Percentiles rank a stretch among this genome's conserved stretches.
Conservation (phyloP, 169 alveolate genomes). For the Plasmodium blacklocki region DNA sequence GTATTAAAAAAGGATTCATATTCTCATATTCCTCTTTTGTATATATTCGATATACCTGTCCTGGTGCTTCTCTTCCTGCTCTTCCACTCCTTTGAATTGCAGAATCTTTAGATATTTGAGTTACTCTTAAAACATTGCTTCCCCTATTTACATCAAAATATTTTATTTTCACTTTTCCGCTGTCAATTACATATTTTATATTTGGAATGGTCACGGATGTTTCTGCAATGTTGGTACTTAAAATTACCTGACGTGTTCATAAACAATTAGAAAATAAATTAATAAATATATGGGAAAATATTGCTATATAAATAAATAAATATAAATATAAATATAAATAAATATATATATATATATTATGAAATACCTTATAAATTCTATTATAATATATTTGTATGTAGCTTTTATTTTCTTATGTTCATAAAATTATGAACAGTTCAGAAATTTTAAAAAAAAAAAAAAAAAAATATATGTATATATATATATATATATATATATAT, state of each 20-base stretch:
- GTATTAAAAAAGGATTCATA: slow-evolving; percentile 86
- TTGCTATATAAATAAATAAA: background rate
- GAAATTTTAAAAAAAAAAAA: background rate
- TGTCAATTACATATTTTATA: slow-evolving; percentile 93
- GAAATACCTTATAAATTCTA: no score
- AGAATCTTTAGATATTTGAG: slow-evolving; percentile 92
- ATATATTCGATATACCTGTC: slow-evolving; percentile 94
- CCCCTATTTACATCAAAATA: slow-evolving; percentile 88
- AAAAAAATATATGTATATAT: background rate
- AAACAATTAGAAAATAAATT: background rate
- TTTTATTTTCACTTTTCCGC: slow-evolving; percentile 93
- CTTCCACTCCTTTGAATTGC: slow-evolving; percentile 97
- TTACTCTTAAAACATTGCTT: slow-evolving; percentile 89
- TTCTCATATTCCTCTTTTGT: slow-evolving; percentile 89
- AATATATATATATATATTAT: background rate
- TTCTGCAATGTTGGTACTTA: slow-evolving; percentile 97
- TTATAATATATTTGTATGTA: no score
- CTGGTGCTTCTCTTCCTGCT: slow-evolving; percentile 95
- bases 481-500: background rate
- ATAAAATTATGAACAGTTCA: background rate
- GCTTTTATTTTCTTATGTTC: no score
- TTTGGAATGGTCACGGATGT: slow-evolving; percentile 98
- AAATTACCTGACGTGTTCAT: slow-evolving; percentile 78
- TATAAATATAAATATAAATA: background rate
- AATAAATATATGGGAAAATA: background rate